A percentile compares a stretch with the other conserved stretches of the same genome.
Evolutionary conservation across 1,284 basidiomycete genomes (phyloP).

Genomic region (Golubevia sp.): DNA sequence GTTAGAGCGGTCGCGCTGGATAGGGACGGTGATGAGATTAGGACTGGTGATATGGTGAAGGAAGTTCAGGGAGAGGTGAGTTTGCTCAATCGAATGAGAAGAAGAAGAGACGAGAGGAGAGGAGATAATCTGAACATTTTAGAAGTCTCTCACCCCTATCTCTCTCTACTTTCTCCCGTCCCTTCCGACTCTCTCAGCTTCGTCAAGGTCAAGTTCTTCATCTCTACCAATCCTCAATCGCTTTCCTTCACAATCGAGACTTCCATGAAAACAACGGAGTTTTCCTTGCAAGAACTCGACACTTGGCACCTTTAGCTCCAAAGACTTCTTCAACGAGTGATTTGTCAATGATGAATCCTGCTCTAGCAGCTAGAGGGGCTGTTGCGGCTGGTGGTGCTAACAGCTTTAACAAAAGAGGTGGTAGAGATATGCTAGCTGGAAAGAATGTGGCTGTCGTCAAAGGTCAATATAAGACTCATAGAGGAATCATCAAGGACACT

Average conservation of each 20-base stretch:
- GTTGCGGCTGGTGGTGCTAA: conserved; percentile 9
- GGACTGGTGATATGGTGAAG: conserved; percentile 59
- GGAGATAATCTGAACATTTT: not conserved
- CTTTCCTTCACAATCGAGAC: conserved; percentile 55
- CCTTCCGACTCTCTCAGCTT: conserved; percentile 3
- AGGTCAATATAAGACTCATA: conserved; percentile 58
- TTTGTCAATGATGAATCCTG: conserved; percentile 55
- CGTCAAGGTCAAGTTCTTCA: conserved; percentile 57
- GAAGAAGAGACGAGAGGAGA: not conserved
- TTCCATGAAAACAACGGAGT: conserved; percentile 56
- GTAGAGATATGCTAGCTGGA: conserved; percentile 40
- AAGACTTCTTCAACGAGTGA: conserved; percentile 27
- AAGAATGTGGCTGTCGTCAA: conserved; percentile 54
- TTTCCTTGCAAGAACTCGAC: conserved; percentile 44
- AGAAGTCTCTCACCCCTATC: not conserved
- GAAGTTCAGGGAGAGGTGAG: conserved; percentile 51
- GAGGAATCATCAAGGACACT: conserved; percentile 60
- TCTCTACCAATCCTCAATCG: conserved; percentile 55
- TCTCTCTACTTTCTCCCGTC: not conserved
- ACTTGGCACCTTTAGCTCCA: conserved; percentile 53
- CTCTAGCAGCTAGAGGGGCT: conserved; percentile 25
- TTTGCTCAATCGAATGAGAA: not conserved
- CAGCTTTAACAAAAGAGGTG: conserved; percentile 10
- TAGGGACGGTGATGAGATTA: conserved; percentile 53
- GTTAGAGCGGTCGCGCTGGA: conserved; percentile 50